Evolutionary conservation across 192 early-diverging fungal genomes (phyloP).

Genomic region (Phlyctochytrium planicorne): DNA sequence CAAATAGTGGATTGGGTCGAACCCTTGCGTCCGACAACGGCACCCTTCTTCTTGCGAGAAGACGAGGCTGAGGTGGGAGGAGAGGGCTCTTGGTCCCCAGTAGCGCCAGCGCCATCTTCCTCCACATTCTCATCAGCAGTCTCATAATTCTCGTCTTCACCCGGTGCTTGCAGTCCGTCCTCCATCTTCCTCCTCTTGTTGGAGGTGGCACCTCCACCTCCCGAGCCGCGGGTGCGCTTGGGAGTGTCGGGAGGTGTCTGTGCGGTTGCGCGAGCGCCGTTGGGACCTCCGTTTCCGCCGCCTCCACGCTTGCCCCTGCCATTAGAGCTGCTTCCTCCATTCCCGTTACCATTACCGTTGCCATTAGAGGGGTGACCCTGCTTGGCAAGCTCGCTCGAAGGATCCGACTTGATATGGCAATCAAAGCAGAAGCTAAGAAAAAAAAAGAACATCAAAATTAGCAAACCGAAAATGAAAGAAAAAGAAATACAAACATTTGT

Average conservation of each 20-base stretch:
- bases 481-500: constrained; percentile 4
- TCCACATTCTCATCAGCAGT: neutral
- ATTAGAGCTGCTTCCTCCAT: neutral
- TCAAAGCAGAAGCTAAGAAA: constrained; percentile 3
- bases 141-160: neutral
- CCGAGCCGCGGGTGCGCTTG: neutral
- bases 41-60: neutral
- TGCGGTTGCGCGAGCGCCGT: neutral
- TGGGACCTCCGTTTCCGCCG: neutral
- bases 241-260: neutral
- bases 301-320: neutral
- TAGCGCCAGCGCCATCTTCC: neutral
- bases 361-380: too few relatives aligned
- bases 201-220: neutral
- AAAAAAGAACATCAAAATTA: neutral
- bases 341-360: neutral
- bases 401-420: constrained; percentile 4
- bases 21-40: neutral
- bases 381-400: neutral
- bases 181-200: neutral
- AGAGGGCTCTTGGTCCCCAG: too few relatives aligned
- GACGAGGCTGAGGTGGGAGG: too few relatives aligned
- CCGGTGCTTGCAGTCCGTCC: neutral
- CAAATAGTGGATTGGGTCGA: neutral
- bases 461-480: neutral